These are phyloP conservation scores for Coffea eugenioides DNA, from an alignment of 257 asterid genomes.

Conservation along the genomic window DNA sequence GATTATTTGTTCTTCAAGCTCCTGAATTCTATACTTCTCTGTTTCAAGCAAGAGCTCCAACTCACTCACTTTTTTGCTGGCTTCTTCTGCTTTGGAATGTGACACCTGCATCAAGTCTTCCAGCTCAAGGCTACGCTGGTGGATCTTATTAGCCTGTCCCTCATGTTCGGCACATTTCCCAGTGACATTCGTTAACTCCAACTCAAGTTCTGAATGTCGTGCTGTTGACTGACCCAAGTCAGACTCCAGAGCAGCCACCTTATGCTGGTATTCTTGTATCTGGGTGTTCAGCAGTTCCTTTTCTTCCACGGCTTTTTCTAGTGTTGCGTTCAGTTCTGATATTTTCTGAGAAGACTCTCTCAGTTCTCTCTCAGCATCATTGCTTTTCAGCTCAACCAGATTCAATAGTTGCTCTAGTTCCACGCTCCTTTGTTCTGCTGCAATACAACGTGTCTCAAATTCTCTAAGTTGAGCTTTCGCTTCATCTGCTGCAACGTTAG, in stretches of 20 bases:
- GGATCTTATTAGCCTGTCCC: constrained; percentile 53
- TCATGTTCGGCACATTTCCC: constrained; percentile 67
- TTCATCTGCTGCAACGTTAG: constrained; percentile 51
- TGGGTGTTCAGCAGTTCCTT: constrained; percentile 46
- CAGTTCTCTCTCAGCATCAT: constrained; percentile 55
- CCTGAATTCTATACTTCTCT: constrained; percentile 70
- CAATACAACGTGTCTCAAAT: constrained; percentile 46
- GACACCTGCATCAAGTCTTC: constrained; percentile 67
- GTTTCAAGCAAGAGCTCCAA: constrained; percentile 74
- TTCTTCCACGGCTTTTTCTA: constrained; percentile 52
- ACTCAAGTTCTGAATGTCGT: constrained; percentile 63
- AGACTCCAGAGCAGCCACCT: constrained; percentile 46
- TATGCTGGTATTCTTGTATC: constrained; percentile 55
- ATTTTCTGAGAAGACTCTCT: constrained; percentile 50
- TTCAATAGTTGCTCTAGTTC: constrained; percentile 70
- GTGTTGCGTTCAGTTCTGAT: constrained; percentile 43
- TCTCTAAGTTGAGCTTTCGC: constrained; percentile 56
- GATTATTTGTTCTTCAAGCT: constrained; percentile 76
- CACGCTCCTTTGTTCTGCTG: constrained; percentile 56
- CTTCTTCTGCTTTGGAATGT: constrained; percentile 62
- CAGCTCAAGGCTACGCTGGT: constrained; percentile 70
- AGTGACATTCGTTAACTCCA: constrained; percentile 47
- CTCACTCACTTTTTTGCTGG: constrained; percentile 56
- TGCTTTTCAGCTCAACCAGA: constrained; percentile 53
- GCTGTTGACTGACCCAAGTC: constrained; percentile 45